These are phyloP conservation scores for Microdochium trichocladiopsis DNA, from an alignment of 2,329 filamentous ascomycete genomes.

Conservation along the genomic window DNA sequence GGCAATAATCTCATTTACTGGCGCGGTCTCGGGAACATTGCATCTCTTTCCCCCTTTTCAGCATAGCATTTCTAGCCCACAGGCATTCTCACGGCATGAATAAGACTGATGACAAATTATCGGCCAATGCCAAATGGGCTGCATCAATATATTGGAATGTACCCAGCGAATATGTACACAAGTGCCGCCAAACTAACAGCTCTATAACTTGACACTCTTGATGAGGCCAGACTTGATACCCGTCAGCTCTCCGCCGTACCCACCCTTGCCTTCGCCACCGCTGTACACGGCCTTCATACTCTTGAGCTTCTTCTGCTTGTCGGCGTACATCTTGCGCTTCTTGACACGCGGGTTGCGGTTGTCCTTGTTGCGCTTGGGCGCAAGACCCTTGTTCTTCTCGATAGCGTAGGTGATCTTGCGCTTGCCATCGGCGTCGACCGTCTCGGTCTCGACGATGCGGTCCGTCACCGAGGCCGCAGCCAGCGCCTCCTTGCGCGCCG, in stretches of 20 bases:
- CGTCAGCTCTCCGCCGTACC: constrained; percentile 85
- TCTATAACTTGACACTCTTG: constrained; percentile 76
- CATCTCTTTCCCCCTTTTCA: no score
- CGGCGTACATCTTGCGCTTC: constrained; percentile 94
- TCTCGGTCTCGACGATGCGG: constrained; percentile 57
- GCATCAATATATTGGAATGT: no score
- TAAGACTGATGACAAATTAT: no score
- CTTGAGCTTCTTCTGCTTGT: constrained; percentile 94
- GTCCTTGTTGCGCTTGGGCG: constrained; percentile 87
- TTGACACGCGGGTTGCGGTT: constrained; percentile 92
- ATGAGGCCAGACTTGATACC: constrained; percentile 93
- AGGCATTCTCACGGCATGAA: no score
- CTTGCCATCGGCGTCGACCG: constrained; percentile 77
- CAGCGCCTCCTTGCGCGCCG: constrained; percentile 45
- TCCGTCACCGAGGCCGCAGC: constrained; percentile 57
- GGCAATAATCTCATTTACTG: no score
- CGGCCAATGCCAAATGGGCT: no score
- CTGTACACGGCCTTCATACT: constrained; percentile 83
- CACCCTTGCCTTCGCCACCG: constrained; percentile 74
- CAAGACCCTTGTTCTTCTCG: constrained; percentile 94
- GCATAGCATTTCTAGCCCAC: no score
- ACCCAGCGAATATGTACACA: no score
- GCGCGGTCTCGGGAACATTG: no score
- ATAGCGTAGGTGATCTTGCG: constrained; percentile 90
- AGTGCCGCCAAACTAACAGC: no score